Conservation (phyloP, 768 basidiomycete genomes). For the Boletus huronensis region DNA sequence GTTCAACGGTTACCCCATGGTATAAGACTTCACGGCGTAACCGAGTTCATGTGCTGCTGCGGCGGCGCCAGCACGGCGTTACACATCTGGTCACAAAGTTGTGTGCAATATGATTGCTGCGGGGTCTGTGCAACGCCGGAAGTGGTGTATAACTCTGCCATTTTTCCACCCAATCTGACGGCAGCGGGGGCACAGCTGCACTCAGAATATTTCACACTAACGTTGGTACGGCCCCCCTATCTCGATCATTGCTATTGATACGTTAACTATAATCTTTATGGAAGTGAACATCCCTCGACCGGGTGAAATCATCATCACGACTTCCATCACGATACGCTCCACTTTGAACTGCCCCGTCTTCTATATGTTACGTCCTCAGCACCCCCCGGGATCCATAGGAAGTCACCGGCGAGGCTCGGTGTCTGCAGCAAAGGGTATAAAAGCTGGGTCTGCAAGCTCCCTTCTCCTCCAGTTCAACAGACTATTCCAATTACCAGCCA, state of each 20-base stretch:
- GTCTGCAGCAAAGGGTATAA: constrained; percentile 14
- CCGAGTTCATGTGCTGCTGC: not conserved
- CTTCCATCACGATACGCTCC: not conserved
- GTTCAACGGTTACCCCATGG: not conserved
- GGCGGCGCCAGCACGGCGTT: not conserved
- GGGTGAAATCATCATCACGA: not conserved
- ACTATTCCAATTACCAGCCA: not conserved
- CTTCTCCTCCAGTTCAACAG: not conserved
- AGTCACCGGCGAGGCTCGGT: not conserved
- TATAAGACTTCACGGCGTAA: not conserved
- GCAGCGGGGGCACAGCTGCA: not conserved
- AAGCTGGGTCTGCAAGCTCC: not conserved
- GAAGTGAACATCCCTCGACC: not conserved
- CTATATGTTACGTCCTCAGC: not conserved
- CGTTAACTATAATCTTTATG: not conserved
- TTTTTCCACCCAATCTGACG: not conserved
- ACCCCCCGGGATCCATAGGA: not conserved
- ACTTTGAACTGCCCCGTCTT: not conserved
- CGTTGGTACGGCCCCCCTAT: not conserved
- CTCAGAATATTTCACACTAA: not conserved
- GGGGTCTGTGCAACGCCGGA: not conserved
- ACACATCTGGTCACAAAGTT: not conserved
- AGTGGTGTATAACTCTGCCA: not conserved
- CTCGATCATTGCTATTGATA: not conserved
- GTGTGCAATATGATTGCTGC: not conserved